These are phyloP conservation scores for Lepiota brunneoincarnata DNA, from an alignment of 768 basidiomycete genomes.

Conservation along the genomic window DNA sequence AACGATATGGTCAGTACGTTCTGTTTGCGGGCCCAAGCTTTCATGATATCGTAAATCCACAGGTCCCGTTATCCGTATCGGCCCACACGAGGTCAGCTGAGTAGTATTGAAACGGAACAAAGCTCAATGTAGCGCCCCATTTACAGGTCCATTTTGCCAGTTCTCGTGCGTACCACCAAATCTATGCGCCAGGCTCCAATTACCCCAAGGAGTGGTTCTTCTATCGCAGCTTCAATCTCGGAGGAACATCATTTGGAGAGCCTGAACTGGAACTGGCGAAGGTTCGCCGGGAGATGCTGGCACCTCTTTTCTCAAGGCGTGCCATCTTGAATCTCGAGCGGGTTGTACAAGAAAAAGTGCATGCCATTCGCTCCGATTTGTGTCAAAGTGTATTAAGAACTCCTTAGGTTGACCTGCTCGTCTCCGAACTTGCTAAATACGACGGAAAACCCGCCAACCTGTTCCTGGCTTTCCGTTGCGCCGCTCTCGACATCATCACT, in stretches of 20 bases:
- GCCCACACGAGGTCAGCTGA: conserved; percentile 32
- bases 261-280: conserved; percentile 23
- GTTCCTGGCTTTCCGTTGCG: conserved; percentile 22
- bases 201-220: conserved; percentile 28
- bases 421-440: conserved; percentile 12
- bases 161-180: conserved; percentile 28
- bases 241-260: conserved; percentile 24
- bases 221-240: conserved; percentile 21
- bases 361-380: conserved; percentile 3
- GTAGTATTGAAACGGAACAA: neutral
- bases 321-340: conserved; percentile 26
- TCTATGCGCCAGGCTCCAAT: conserved; percentile 26
- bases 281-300: conserved; percentile 23
- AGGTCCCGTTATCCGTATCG: conserved; percentile 35
- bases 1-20: conserved; percentile 19
- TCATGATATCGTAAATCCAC: neutral
- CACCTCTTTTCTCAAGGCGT: conserved; percentile 30
- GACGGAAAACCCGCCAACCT: conserved; percentile 18
- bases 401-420: conserved; percentile 22
- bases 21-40: neutral
- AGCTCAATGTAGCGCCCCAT: neutral
- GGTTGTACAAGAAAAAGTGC: conserved; percentile 26
- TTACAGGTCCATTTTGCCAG: conserved; percentile 34
- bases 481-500: conserved; percentile 28
- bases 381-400: neutral